Evolutionary conservation across 2,329 filamentous ascomycete genomes (phyloP), one percentile per base, ranked within the genome.

Genomic region (Paracamarosporium sp.): DNA sequence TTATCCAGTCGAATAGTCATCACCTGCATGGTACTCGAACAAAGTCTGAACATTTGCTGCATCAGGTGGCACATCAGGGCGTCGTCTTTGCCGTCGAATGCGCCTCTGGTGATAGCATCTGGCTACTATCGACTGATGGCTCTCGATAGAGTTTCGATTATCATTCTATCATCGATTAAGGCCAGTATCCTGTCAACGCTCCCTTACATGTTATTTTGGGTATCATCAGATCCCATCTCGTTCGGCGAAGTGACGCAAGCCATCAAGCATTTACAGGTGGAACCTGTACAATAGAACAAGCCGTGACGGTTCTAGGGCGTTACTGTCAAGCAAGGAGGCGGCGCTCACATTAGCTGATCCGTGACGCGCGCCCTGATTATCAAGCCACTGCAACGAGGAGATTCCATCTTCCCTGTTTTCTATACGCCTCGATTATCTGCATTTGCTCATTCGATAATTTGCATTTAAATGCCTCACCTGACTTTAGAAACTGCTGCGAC

Each of bases 1-100:
- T 57, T 51, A 54, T 56, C 54, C 53, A 47, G 52, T 54, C 52
- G 35, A 20, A 13, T 12, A 44, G 27, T 43, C 17, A 40, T 51
- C 50, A 47, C 45, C 30, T 55, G 50, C 40, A 51, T 55, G 31
- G 44, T 12, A 17, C 28, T 53, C 52, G 41, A 20, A 24, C 25
- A 12, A 24, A 13, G 30, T n/a, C 11, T 50, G 25, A 15, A 47
- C 25, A 22, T 50, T 53, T 59, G 45, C 33, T 45, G 56, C 50
- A 50, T 61, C 53, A 53, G 22, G 27, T 40, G 45, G 50, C 27
- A 13, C 25, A 9, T 50, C 22, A 51, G 11, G 48, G 54, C 46
- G 52, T 44, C 44, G 50, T 56, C 28, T 45, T 25, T 47, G 54
- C 47, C 48, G 41, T 53, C n/a, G n/a, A 24, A 12, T 24, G 9